Evolutionary conservation across 371 early-diverging fungal species (phyloP), one percentile per base, ranked within the genome.

Genomic region (Mortierella sp.): DNA sequence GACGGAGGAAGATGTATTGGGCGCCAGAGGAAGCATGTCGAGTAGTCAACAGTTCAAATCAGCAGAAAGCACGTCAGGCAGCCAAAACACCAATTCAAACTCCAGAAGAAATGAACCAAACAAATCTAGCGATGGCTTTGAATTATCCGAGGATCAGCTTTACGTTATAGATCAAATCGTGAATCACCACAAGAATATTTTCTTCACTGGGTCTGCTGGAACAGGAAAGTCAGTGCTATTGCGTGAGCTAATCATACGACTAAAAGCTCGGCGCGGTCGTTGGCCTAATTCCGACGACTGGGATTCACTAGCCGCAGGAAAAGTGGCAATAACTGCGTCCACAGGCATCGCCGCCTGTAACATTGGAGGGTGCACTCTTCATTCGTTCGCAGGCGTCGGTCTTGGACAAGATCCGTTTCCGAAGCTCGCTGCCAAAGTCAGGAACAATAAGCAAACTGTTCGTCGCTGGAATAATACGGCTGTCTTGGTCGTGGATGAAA

Each of bases 321-420:
- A 40, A 4, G 64, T 83, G 13, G 79, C 76, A 2, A 66, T 83
- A 19, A 76, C 76, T 15, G 83, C 83, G 1, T 72, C 83, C 1
- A 83, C 83, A 7, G 83, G 86, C 0, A 76, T 85, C 29, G 86
- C 86, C 0, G 86, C 86, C 8, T 72, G 83, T 9, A 75, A 84
- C 62, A 86, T 92, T 59, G 76, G 77, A 22, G 93, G 93, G 9
- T 70, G 70, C 8, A 93, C 93, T 0, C 65, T 93, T 2, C 89
- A 90, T 68, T 86, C 88, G 0, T 90, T 88, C 76, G 85, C 87
- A 15, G 87, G 88, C 13, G 54, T 89, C 15, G 86, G 87, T 9
- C 66, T 76, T 6, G 82, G 83, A 8, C 53, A 55, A 1, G 80
- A 66, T 9, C 12, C 72, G 2, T 12, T 55, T 15, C 23, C 47